Evolutionary conservation across 75 land plant genomes (phyloP), one percentile per base, ranked within the genome.

Genomic region (Ceratopteris richardii): DNA sequence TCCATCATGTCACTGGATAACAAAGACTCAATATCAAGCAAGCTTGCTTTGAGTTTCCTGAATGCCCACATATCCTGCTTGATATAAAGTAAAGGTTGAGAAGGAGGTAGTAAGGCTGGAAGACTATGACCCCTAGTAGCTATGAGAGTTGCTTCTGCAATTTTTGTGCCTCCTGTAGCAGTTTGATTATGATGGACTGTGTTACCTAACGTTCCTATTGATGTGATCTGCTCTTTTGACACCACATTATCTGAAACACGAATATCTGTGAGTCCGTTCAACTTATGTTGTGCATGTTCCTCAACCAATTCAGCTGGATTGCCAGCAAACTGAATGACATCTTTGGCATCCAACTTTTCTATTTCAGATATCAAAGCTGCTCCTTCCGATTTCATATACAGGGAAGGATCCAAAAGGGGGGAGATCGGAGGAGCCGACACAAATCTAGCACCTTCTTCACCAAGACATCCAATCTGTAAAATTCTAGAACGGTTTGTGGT

Each of bases 11-110:
- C 90, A 42, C 69, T 79, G 42, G 90, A 66, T 48, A 93, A 58
- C n/a, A 88, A 90, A 61, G 98, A 93, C 56, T 93, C 98, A 74
- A 93, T 93, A 61, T 93, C 98, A 69, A 93, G 84, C 56, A 93
- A 63, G 53, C 66, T 78, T n/a, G 83, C 73, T 64, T 93, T 86
- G 6, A 93, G 69, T 47, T 61, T 65, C 56, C 63, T 73, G 18
- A 80, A 56, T 25, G 87, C 59, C 58, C 51, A 63, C 25, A 65
- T 74, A 22, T 27, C 54, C 29, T 63, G 77, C 16, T 79, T 87
- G n/a, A n/a, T n/a, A n/a, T n/a, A n/a, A 21, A 60, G 53, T 26
- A 87, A 50, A 50, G 88, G 93, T 37, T 58, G 93, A 77, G 44
- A 68, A 59, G 29, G 74, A 67, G 20, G 78, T 70, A 27, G 80